These are phyloP conservation scores for Myxozyma udenii DNA, from an alignment of 805 yeast genomes.

Conservation along the genomic window DNA sequence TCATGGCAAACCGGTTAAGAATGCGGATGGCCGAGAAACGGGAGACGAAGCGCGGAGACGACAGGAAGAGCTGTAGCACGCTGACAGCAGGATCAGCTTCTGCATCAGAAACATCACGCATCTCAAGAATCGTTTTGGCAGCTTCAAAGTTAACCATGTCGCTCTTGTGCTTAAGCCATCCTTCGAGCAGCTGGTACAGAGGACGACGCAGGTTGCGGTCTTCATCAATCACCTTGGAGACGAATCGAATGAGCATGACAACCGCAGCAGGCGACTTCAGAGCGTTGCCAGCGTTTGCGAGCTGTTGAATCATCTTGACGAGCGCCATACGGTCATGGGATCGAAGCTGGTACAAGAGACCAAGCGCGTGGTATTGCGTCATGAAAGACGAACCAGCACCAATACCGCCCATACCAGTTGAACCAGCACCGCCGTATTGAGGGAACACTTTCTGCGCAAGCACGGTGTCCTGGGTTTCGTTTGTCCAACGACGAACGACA, in stretches of 20 bases:
- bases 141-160: constrained; percentile 93
- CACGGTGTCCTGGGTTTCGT: constrained; percentile 91
- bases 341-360: constrained; percentile 80
- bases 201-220: constrained; percentile 62
- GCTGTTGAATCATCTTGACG: constrained; percentile 81
- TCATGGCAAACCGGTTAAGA: constrained; percentile 78
- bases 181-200: constrained; percentile 61
- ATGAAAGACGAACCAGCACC: constrained; percentile 64
- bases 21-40: constrained; percentile 92
- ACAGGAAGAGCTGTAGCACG: constrained; percentile 69
- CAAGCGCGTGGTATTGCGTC: constrained; percentile 94
- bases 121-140: constrained; percentile 64
- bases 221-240: constrained; percentile 66
- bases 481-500: constrained; percentile 88
- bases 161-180: constrained; percentile 72
- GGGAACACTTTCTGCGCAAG: constrained; percentile 54
- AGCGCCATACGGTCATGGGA: constrained; percentile 92
- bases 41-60: constrained; percentile 86
- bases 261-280: constrained; percentile 80
- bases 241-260: constrained; percentile 78
- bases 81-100: constrained; percentile 68
- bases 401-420: constrained; percentile 24
- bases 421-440: constrained; percentile 26
- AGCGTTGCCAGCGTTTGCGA: constrained; percentile 45
- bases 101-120: constrained; percentile 56